phyloP scores from a whole-genome alignment of 1,139 yeast species.

The Schizosaccharomyces versatilis region DNA sequence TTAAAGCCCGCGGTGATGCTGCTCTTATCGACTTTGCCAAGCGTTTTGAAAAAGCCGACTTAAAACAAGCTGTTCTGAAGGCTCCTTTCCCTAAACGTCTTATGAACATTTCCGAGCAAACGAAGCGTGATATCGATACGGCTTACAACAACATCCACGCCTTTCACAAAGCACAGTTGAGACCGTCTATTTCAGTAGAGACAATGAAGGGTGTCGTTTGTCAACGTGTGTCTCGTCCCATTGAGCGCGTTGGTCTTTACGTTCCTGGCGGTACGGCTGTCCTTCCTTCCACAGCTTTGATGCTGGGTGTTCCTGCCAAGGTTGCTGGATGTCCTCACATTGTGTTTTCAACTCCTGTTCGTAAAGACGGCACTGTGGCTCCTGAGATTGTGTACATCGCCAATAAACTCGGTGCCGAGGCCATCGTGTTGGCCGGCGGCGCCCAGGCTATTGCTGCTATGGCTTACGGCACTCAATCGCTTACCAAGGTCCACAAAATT shows the following conservation, averaged over 20 bases:
- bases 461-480: slow-evolving; percentile 91
- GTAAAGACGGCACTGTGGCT: slow-evolving; percentile 73
- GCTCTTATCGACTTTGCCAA: slow-evolving; percentile 73
- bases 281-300: slow-evolving; percentile 87
- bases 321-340: slow-evolving; percentile 94
- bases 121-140: slow-evolving; percentile 67
- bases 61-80: slow-evolving; percentile 45
- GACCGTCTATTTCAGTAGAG: slow-evolving; percentile 39
- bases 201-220: slow-evolving; percentile 86
- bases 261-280: slow-evolving; percentile 99
- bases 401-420: slow-evolving; percentile 74
- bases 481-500: slow-evolving; percentile 86
- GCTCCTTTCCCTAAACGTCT: slow-evolving; percentile 72
- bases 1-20: slow-evolving; percentile 54
- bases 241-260: slow-evolving; percentile 81
- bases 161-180: slow-evolving; percentile 84
- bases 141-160: slow-evolving; percentile 72
- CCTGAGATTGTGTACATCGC: slow-evolving; percentile 98
- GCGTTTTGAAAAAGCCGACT: slow-evolving; percentile 67
- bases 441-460: slow-evolving; percentile 97
- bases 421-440: slow-evolving; percentile 90
- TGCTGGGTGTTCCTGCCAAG: slow-evolving; percentile 97
- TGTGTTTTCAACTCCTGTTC: slow-evolving; percentile 93
- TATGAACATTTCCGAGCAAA: slow-evolving; percentile 55
- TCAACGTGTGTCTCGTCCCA: slow-evolving; percentile 85